Conservation (phyloP, 2,329 filamentous ascomycete genomes). For the Penicillium frequentans region DNA sequence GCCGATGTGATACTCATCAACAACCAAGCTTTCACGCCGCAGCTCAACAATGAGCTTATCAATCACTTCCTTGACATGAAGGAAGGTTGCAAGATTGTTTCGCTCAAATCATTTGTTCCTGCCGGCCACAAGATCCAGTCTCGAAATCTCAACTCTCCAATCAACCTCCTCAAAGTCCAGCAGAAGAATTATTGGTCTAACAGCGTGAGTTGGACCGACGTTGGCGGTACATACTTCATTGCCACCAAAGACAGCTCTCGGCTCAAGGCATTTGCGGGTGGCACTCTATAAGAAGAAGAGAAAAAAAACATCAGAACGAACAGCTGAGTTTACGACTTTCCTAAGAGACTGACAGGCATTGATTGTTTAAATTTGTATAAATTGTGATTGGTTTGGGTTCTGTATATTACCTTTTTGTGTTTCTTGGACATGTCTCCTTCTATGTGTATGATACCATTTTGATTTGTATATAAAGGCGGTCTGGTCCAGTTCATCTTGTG, state of each 20-base stretch:
- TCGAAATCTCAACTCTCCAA: conserved; percentile 75
- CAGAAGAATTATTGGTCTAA: conserved; percentile 67
- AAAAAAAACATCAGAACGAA: not conserved
- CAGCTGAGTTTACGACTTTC: not conserved
- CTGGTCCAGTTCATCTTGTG: not conserved
- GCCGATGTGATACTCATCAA: conserved; percentile 98
- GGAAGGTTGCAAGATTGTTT: conserved; percentile 84
- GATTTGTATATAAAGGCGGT: conserved; percentile 12
- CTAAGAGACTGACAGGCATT: not conserved
- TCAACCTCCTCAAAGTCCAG: conserved; percentile 77
- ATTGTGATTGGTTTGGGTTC: conserved; percentile 8
- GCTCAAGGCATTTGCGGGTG: conserved; percentile 50
- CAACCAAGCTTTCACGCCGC: conserved; percentile 91
- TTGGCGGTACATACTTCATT: conserved; percentile 82
- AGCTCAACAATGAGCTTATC: conserved; percentile 80
- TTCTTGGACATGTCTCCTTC: conserved; percentile 20
- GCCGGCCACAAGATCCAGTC: conserved; percentile 72
- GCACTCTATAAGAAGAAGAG: conserved; percentile 25
- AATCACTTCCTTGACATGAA: conserved; percentile 93
- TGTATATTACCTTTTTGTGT: conserved; percentile 20
- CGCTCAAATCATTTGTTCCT: conserved; percentile 86
- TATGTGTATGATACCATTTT: conserved; percentile 22
- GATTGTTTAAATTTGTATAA: conserved; percentile 6
- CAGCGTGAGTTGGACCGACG: conserved; percentile 86
- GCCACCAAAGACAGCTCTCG: conserved; percentile 70